These are phyloP conservation scores for Yamadazyma kitorensis DNA, from an alignment of 805 yeast genomes.

Conservation along the genomic window DNA sequence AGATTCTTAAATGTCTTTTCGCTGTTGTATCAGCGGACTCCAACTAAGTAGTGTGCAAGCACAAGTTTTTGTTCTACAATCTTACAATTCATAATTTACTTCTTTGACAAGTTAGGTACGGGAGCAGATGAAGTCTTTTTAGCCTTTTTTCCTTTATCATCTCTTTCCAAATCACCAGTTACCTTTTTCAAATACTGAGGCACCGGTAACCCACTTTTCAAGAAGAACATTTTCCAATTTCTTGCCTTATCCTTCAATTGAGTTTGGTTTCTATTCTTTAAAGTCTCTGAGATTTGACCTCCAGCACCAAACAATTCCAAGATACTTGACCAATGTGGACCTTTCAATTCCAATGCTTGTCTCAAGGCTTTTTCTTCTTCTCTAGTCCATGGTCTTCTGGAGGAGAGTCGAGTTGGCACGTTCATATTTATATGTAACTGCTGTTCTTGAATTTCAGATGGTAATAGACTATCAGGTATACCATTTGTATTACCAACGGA, in stretches of 20 bases:
- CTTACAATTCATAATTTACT: no score
- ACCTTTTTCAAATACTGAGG: slow-evolving; percentile 81
- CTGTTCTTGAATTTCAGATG: slow-evolving; percentile 43
- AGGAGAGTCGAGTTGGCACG: slow-evolving; percentile 23
- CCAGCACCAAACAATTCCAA: slow-evolving; percentile 92
- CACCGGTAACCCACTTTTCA: slow-evolving; percentile 70
- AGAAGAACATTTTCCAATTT: slow-evolving; percentile 86
- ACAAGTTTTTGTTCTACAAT: no score
- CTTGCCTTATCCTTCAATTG: slow-evolving; percentile 96
- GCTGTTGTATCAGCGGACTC: no score
- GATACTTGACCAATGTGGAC: slow-evolving; percentile 93
- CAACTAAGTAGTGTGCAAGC: no score
- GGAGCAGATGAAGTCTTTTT: slow-evolving; percentile 42
- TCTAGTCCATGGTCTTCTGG: slow-evolving; percentile 76
- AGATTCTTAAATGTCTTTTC: no score
- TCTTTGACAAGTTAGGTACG: no score
- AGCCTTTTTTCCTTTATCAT: slow-evolving; percentile 37
- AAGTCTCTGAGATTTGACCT: slow-evolving; percentile 76
- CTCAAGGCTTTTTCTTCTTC: slow-evolving; percentile 85
- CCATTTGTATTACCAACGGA: no score
- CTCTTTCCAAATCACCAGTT: slow-evolving; percentile 77
- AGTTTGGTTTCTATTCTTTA: slow-evolving; percentile 85
- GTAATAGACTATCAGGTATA: slow-evolving; percentile 32
- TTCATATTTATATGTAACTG: slow-evolving; percentile 41
- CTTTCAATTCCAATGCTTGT: slow-evolving; percentile 76